Evolutionary conservation across 495 filamentous ascomycete species (phyloP), one percentile per base, ranked within the genome.

Genomic region (Physcia stellaris): DNA sequence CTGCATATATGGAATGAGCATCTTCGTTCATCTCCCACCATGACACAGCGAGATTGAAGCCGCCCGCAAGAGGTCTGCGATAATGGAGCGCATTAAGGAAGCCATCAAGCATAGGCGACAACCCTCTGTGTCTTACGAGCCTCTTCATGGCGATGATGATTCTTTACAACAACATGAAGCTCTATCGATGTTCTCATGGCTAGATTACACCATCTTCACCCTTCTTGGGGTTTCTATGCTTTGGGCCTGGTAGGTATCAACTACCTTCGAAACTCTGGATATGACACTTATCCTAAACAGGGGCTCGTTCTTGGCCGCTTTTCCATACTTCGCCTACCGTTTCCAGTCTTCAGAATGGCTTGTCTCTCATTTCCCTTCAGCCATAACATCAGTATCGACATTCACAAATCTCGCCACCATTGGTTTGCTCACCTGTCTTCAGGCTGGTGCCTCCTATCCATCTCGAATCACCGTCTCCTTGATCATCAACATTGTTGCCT

Each of bases 231-330:
- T 92, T 13, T 79, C 86, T 16, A 95, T 94, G 92, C 68, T 95
- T 41, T 95, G 87, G 87, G 83, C 87, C 24, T 95, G 86, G 86
- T 95, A 76, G 51, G 77, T 55, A 30, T 32, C 28, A 26, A 17
- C 35, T 10, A 16, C 42, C 37, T 28, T 20, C 4, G 20, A 18
- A 7, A 24, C 17, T 23, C 21, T 10, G 15, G 4, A 24, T 21
- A 6, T 10, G 11, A 33, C 3, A 27, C 39, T 40, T 28, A 44
- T 33, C 7, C 2, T 27, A 0, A 12, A 43, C 38, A 94, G 87
- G 87, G 96, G 94, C 64, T 94, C 94, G 88, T 94, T 96, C 63
- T 73, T 99, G 43, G 90, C 92, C 13, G 86, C 50, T 24, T 53
- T 42, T 2, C 47, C 47, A 18, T 49, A 53, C 35, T 50, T 99